phyloP scores from a whole-genome alignment of 345 rosid genomes.

The Pseudoturritis turrita region DNA sequence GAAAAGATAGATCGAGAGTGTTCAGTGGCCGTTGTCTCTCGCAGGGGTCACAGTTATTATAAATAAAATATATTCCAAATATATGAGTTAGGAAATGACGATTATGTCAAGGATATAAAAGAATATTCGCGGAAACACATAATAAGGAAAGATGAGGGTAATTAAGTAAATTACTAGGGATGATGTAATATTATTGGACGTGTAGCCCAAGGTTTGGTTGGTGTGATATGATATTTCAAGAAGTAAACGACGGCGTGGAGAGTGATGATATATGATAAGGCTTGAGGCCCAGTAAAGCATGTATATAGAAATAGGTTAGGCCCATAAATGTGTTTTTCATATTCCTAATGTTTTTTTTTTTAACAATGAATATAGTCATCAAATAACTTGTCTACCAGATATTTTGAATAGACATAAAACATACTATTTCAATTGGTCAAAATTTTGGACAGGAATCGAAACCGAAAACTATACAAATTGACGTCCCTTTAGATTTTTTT shows the following conservation, averaged over 20 bases:
- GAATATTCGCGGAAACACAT: slow-evolving; percentile 17
- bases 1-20: slow-evolving; percentile 23
- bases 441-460: too few relatives aligned
- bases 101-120: not conserved
- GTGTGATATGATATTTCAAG: not conserved
- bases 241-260: not conserved
- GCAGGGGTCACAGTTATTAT: slow-evolving; percentile 20
- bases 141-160: not conserved
- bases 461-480: too few relatives aligned
- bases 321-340: not conserved
- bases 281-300: not conserved
- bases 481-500: too few relatives aligned
- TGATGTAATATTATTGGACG: slow-evolving; percentile 8
- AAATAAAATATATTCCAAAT: not conserved
- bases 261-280: not conserved
- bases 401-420: too few relatives aligned
- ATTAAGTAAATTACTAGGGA: not conserved
- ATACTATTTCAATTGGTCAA: too few relatives aligned
- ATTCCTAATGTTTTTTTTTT: too few relatives aligned
- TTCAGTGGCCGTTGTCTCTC: slow-evolving; percentile 27
- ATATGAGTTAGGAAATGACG: not conserved
- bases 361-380: too few relatives aligned
- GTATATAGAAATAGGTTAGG: not conserved
- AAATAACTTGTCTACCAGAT: too few relatives aligned
- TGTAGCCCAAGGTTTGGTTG: slow-evolving; percentile 27